A percentile compares a stretch with the other conserved stretches of the same genome.
Evolutionary conservation across 2,329 filamentous ascomycete species (phyloP).

Genomic region (Zymoseptoria ardabiliae): DNA sequence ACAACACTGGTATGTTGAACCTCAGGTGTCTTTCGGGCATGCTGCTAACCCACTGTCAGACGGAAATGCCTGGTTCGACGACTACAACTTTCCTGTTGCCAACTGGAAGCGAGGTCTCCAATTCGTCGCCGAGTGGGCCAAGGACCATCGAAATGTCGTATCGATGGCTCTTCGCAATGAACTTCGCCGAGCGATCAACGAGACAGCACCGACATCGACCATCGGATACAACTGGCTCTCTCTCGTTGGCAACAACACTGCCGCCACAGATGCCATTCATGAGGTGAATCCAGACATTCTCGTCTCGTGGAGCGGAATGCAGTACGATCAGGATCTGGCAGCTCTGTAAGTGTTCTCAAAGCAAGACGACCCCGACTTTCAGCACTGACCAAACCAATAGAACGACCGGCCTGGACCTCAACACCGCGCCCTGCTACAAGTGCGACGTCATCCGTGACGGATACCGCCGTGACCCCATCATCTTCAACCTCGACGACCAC

Average conservation of each 20-base stretch:
- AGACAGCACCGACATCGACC: constrained; percentile 11
- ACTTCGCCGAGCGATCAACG: constrained; percentile 18
- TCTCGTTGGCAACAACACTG: constrained; percentile 20
- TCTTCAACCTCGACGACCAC: constrained; percentile 41
- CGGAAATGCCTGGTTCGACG: constrained; percentile 53
- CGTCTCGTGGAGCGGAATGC: constrained; percentile 20
- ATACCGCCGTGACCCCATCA: constrained; percentile 36
- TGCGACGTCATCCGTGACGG: constrained; percentile 38
- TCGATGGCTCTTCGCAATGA: constrained; percentile 22
- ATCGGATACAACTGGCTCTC: constrained; percentile 20
- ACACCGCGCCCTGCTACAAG: constrained; percentile 34
- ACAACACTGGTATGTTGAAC: constrained; percentile 21
- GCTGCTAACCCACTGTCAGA: constrained; percentile 29
- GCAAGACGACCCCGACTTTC: not conserved
- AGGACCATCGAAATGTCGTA: constrained; percentile 20
- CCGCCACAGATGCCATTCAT: constrained; percentile 21
- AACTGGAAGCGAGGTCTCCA: constrained; percentile 20
- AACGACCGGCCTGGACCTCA: constrained; percentile 30
- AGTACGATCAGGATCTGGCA: constrained; percentile 21
- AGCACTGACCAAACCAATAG: not conserved
- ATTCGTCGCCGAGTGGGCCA: constrained; percentile 20
- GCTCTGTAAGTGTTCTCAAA: constrained; percentile 12
- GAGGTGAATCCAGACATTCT: constrained; percentile 19
- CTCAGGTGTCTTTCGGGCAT: not conserved
- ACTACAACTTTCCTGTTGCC: constrained; percentile 19